phyloP scores from a whole-genome alignment of 2,329 filamentous ascomycete genomes.

The Amphichorda felina region DNA sequence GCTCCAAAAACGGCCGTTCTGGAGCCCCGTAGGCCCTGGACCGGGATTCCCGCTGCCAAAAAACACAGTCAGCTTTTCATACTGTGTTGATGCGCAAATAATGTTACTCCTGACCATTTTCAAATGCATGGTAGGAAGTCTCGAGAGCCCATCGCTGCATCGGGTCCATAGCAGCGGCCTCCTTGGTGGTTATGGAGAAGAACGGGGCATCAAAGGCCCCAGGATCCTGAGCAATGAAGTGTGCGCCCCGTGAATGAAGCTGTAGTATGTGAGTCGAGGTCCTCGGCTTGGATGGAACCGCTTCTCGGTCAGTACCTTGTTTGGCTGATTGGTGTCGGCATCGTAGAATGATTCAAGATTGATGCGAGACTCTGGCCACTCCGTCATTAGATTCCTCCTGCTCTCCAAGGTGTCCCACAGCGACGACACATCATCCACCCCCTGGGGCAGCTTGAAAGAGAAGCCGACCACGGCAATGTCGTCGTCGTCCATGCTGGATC shows the following conservation, averaged over 20 bases:
- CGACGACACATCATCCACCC: conserved; percentile 12
- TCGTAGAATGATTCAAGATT: no score
- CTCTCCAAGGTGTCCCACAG: conserved; percentile 22
- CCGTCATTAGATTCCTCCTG: conserved; percentile 16
- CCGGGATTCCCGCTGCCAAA: conserved; percentile 19
- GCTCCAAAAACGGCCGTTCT: conserved; percentile 23
- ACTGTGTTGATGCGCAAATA: no score
- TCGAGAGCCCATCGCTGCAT: conserved; percentile 21
- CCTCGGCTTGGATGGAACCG: no score
- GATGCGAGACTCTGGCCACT: conserved; percentile 18
- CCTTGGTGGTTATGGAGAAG: conserved; percentile 18
- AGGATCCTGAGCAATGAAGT: conserved; percentile 21
- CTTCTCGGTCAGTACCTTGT: conserved; percentile 6
- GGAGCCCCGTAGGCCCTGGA: conserved; percentile 14
- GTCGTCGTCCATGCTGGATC: no score
- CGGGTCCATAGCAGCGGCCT: conserved; percentile 19
- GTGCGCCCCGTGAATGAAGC: conserved; percentile 6
- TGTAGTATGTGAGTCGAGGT: conserved; percentile 3
- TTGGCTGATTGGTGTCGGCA: conserved; percentile 10
- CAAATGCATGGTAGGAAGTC: conserved; percentile 20
- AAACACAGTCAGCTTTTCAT: not conserved
- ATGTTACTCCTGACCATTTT: conserved; percentile 15
- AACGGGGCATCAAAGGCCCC: conserved; percentile 25
- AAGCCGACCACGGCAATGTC: conserved; percentile 22
- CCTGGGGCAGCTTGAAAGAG: conserved; percentile 24